Base-by-base conservation (phyloP, 208 protist genomes). In the Naegleria lovaniensis region DNA sequence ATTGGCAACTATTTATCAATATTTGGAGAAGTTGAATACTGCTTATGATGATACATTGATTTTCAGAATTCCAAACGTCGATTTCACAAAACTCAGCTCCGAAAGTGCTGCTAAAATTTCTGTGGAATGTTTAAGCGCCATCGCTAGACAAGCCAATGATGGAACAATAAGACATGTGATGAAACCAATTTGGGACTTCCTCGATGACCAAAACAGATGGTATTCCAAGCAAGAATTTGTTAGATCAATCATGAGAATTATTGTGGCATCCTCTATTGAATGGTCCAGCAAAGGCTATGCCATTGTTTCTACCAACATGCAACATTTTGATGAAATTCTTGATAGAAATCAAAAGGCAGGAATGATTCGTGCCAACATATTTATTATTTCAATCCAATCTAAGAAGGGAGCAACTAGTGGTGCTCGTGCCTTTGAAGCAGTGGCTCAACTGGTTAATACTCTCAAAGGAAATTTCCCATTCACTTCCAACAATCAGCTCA, bases 261-360 rank as follows among this genome's bases (percentile, higher is more conserved):
- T 36, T 79, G 16, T 79, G 5, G 6, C 19, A 79, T 79, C 67
- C 19, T 67, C 55, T 29, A 67, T 29, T 67, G 29, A 79, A 79
- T 79, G 29, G 29, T 79, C 29, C 3, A 36, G 67, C n/a, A 79
- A 79, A 13, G 67, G 29, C 5, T 79, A 79, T 79, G 16, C 22
- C 55, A 67, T 67, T 67, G 55, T 67, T 67, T 79, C 67, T 36
- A 33, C 29, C 0, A 36, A 36, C 7, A 79, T 79, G 16, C 67
- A 79, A 79, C 67, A 79, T 79, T 79, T 79, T 36, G 67, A 79
- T 36, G 67, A 79, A 79, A 79, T 79, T 79, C 29, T 36, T 9
- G 29, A 79, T 36, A 79, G 16, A 36, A 13, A 11, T 9, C 67
- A 79, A 79, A 79, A 79, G 16, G 67, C 16, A 79, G 29, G 29